Evolutionary conservation across 768 basidiomycete species (phyloP).

Genomic region (Tremella yokohamensis): DNA sequence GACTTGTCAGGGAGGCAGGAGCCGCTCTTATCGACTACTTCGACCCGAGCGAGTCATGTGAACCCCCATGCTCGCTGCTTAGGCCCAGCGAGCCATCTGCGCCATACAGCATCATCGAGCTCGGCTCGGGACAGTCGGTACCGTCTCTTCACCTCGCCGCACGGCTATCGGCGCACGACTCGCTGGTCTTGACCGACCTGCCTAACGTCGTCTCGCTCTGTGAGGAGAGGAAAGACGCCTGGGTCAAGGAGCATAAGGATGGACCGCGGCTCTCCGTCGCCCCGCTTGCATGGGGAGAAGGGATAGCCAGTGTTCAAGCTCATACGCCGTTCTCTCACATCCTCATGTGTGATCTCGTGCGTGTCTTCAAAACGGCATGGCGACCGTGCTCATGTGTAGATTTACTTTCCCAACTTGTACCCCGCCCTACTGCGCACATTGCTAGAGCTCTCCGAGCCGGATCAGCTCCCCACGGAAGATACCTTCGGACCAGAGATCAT

Average conservation of each 20-base stretch:
- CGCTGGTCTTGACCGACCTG: slow-evolving; percentile 66
- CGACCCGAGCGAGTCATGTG: slow-evolving; percentile 53
- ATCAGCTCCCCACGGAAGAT: slow-evolving; percentile 10
- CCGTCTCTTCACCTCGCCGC: slow-evolving; percentile 58
- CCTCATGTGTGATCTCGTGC: slow-evolving; percentile 77
- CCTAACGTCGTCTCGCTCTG: slow-evolving; percentile 65
- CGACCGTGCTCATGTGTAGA: slow-evolving; percentile 54
- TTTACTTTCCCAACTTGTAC: slow-evolving; percentile 80
- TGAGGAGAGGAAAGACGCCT: slow-evolving; percentile 50
- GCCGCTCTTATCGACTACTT: slow-evolving; percentile 63
- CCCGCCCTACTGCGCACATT: slow-evolving; percentile 72
- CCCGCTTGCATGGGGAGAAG: slow-evolving; percentile 70
- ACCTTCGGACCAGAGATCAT: slow-evolving; percentile 54
- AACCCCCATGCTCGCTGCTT: slow-evolving; percentile 57
- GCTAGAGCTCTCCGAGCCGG: slow-evolving; percentile 64
- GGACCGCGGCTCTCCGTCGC: slow-evolving; percentile 54
- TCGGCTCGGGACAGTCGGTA: slow-evolving; percentile 69
- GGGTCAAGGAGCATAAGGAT: slow-evolving; percentile 1
- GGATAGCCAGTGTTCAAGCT: slow-evolving; percentile 50
- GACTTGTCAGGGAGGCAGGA: slow-evolving; percentile 66
- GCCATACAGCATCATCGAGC: slow-evolving; percentile 58
- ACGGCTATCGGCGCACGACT: slow-evolving; percentile 49
- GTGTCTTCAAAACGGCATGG: slow-evolving; percentile 37
- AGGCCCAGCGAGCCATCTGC: background rate
- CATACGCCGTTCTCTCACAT: slow-evolving; percentile 57